Evolutionary conservation across 768 basidiomycete genomes (phyloP).

Genomic region (Lactarius sp.): DNA sequence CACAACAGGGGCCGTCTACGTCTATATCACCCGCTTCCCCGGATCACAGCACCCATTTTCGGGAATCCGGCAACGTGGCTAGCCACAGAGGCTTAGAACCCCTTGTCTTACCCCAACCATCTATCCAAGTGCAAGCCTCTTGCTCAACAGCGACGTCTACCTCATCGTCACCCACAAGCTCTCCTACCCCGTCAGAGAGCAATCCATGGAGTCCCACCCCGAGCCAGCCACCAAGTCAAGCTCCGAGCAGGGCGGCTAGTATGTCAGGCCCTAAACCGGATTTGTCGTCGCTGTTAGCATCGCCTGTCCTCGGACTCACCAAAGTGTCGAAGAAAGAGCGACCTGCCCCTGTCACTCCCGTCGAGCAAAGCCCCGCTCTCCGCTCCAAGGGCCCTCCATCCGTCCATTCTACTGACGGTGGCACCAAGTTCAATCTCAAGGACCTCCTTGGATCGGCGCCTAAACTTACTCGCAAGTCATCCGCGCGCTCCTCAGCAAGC

Average conservation of each 20-base stretch:
- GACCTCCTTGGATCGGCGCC: constrained; percentile 70
- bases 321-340: constrained; percentile 19
- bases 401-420: constrained; percentile 51
- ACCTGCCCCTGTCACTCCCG: constrained; percentile 10
- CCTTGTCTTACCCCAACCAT: constrained; percentile 25
- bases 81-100: constrained; percentile 44
- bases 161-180: constrained; percentile 37
- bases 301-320: neutral
- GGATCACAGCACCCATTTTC: constrained; percentile 43
- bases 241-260: constrained; percentile 39
- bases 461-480: constrained; percentile 67
- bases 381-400: constrained; percentile 36
- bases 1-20: constrained; percentile 27
- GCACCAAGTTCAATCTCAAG: constrained; percentile 81
- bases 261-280: constrained; percentile 29
- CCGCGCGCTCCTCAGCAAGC: constrained; percentile 62
- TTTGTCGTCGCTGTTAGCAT: constrained; percentile 14
- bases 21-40: constrained; percentile 49
- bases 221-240: constrained; percentile 48
- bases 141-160: constrained; percentile 40
- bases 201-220: constrained; percentile 57
- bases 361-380: constrained; percentile 8
- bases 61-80: constrained; percentile 41
- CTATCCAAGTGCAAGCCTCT: constrained; percentile 27
- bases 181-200: constrained; percentile 53